phyloP scores from a whole-genome alignment of 2,329 filamentous ascomycete species.

The Penicillium sp. region DNA sequence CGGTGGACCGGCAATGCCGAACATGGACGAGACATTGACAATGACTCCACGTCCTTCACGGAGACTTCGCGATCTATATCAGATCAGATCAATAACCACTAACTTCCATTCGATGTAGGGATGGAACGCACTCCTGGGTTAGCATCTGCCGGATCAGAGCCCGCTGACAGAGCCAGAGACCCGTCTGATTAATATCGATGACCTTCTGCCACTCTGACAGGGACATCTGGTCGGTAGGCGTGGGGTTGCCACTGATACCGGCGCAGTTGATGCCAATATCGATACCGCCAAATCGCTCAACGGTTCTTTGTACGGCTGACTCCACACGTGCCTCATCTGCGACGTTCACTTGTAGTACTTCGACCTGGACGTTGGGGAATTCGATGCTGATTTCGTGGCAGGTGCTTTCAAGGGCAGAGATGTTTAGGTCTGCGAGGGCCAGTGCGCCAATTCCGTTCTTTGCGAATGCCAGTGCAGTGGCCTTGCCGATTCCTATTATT shows the following conservation, averaged over 20 bases:
- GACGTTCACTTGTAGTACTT: conserved; percentile 49
- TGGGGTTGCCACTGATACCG: conserved; percentile 47
- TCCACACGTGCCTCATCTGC: conserved; percentile 45
- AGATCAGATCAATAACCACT: not conserved
- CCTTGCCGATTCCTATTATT: conserved; percentile 52
- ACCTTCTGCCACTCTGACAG: conserved; percentile 52
- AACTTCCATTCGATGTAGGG: not conserved
- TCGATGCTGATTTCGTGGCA: conserved; percentile 30
- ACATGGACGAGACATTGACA: conserved; percentile 27
- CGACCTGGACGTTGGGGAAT: conserved; percentile 44
- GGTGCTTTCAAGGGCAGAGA: conserved; percentile 34
- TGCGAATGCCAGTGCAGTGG: conserved; percentile 50
- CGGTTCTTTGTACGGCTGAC: conserved; percentile 43
- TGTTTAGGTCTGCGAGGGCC: conserved; percentile 52
- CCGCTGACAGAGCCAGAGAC: conserved; percentile 58
- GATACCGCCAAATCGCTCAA: conserved; percentile 51
- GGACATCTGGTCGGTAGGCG: conserved; percentile 47
- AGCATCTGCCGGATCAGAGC: conserved; percentile 44
- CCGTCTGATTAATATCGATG: conserved; percentile 54
- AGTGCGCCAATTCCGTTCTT: conserved; percentile 48
- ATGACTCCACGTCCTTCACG: conserved; percentile 25
- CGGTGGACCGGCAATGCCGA: conserved; percentile 19
- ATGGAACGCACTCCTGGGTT: conserved; percentile 23
- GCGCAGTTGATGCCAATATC: conserved; percentile 59
- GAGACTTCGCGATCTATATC: conserved; percentile 10